Conservation (phyloP, 2,329 filamentous ascomycete species). For the Neopestalotiopsis sp. region DNA sequence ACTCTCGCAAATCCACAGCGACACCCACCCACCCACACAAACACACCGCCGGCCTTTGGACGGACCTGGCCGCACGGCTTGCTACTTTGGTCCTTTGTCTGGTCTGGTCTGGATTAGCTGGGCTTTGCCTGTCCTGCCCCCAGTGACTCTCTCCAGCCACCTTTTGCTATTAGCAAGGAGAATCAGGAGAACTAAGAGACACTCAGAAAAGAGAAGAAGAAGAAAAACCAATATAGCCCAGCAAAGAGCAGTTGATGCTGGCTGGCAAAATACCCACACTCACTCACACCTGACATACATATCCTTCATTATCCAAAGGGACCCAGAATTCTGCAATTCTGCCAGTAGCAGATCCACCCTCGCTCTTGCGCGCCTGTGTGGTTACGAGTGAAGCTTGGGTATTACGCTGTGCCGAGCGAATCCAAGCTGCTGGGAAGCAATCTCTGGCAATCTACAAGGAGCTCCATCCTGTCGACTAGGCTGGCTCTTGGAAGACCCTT, state of each 20-base stretch:
- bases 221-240: no score
- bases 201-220: no score
- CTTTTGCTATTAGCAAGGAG: background rate
- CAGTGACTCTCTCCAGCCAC: background rate
- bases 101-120: background rate
- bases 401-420: slow-evolving; percentile 12
- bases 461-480: slow-evolving; percentile 17
- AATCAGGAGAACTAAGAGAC: no score
- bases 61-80: background rate
- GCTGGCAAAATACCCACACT: background rate
- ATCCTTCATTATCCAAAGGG: no score
- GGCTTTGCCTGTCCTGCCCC: background rate
- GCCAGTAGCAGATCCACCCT: background rate
- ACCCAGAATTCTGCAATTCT: background rate
- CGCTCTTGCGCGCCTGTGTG: background rate
- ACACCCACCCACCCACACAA: slow-evolving; percentile 6
- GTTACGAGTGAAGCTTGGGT: slow-evolving; percentile 2
- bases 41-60: background rate
- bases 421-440: slow-evolving; percentile 13
- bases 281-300: background rate
- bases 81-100: background rate
- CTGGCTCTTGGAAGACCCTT: slow-evolving; percentile 13
- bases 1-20: background rate
- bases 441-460: slow-evolving; percentile 17
- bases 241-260: background rate